These are phyloP conservation scores for Mayamaea pseudoterrestris DNA, from an alignment of 108 stramenopile species.

Conservation along the genomic window DNA sequence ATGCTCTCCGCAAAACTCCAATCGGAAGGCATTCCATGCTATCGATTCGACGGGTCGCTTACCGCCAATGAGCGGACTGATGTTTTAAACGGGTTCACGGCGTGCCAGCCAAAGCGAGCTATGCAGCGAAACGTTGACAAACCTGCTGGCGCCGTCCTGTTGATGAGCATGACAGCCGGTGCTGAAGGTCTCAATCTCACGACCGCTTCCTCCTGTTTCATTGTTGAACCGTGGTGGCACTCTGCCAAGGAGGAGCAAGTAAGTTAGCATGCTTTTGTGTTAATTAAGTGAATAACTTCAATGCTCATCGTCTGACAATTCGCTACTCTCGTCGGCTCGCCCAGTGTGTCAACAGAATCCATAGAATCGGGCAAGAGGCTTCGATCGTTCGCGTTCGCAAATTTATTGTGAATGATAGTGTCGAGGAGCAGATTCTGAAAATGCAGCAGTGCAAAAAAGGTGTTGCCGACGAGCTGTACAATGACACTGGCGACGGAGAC, in stretches of 20 bases:
- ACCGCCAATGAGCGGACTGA: constrained; percentile 48
- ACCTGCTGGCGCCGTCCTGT: constrained; percentile 48
- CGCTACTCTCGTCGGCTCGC: background rate
- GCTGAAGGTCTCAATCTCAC: constrained; percentile 74
- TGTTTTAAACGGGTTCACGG: constrained; percentile 56
- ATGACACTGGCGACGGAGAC: too few relatives aligned
- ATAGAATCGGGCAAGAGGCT: constrained; percentile 78
- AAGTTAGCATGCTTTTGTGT: background rate
- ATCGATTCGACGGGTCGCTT: constrained; percentile 66
- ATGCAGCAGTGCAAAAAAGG: constrained; percentile 63
- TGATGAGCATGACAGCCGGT: constrained; percentile 74
- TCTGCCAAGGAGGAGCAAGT: constrained; percentile 59
- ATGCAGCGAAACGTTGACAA: constrained; percentile 1
- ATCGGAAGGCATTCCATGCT: constrained; percentile 23
- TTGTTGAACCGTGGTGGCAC: constrained; percentile 87
- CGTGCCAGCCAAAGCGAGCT: background rate
- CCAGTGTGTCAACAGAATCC: constrained; percentile 53
- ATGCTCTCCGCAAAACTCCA: constrained; percentile 31
- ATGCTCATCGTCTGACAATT: background rate
- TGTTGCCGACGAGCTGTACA: constrained; percentile 50
- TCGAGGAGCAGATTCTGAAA: constrained; percentile 72
- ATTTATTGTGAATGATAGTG: constrained; percentile 62
- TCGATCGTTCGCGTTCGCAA: constrained; percentile 58
- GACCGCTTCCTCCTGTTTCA: constrained; percentile 59
- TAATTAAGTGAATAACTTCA: background rate